Evolutionary conservation across 2,329 filamentous ascomycete genomes (phyloP), one percentile per base, ranked within the genome.

Genomic region (Colletotrichum sp.): DNA sequence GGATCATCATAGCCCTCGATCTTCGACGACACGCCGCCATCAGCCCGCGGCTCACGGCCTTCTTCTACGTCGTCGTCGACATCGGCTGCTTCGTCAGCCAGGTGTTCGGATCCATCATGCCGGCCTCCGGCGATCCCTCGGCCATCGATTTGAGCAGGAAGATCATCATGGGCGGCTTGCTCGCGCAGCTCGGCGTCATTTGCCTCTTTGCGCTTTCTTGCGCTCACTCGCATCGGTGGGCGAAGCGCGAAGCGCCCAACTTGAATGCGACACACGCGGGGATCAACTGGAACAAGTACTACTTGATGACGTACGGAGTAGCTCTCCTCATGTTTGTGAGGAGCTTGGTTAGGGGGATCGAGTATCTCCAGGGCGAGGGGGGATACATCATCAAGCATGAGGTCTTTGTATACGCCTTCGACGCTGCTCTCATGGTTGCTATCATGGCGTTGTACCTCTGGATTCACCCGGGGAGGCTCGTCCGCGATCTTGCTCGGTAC

Each of bases 181-280:
- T 87, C 13, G 79, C 90, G 8, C 90, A 91, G 78, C 84, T 91
- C 5, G 36, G 87, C 8, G 86, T 89, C 68, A 91, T 91, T 72
- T 82, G 82, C 12, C 83, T 90, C 55, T 91, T 91, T 76, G 80
- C 29, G 7, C 39, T 76, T 0, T 76, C 69, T 2, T 71, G 65
- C 5, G 67, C 64, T 52, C 66, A 73, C n/a, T 69, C 70, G 1
- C 66, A 76, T 19, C 44, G 55, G 1, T 65, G 36, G 52, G 69
- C 74, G 6, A 63, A 57, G n/a, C 29, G 61, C 1, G 67, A 75
- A 5, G 44, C 2, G 1, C 12, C 27, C 6, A 52, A 69, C 0
- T 4, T 72, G 6, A 63, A 72, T 8, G 63, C 69, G 2, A 68
- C 57, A 3, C 29, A 71, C 2, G 75, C 76, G 0, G 68, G 76